phyloP scores from a whole-genome alignment of 805 yeast species.

The Maudiozyma barnettii region DNA sequence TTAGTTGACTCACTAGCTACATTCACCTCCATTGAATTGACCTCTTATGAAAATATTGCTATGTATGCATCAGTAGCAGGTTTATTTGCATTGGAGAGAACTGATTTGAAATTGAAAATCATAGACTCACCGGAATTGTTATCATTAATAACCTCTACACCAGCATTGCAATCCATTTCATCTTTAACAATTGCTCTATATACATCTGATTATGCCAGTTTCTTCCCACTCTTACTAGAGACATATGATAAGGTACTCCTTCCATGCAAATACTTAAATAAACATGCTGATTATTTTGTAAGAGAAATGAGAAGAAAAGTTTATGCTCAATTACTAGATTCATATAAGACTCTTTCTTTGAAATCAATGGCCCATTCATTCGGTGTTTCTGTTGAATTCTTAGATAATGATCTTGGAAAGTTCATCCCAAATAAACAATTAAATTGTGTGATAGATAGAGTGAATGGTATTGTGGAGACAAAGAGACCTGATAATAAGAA shows the following conservation, averaged over 20 bases:
- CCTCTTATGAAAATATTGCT: conserved; percentile 84
- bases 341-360: conserved; percentile 82
- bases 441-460: conserved; percentile 92
- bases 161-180: conserved; percentile 68
- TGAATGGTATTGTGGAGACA: conserved; percentile 89
- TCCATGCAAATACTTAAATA: conserved; percentile 55
- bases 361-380: conserved; percentile 91
- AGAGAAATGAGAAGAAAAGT: conserved; percentile 94
- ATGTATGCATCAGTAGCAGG: conserved; percentile 86
- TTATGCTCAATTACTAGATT: conserved; percentile 85
- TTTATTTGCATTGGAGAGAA: conserved; percentile 69
- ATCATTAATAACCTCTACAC: conserved; percentile 63
- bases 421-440: conserved; percentile 89
- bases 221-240: conserved; percentile 66
- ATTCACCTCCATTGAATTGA: conserved; percentile 84
- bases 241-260: conserved; percentile 65
- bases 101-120: conserved; percentile 70
- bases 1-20: conserved; percentile 89
- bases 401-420: conserved; percentile 79
- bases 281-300: conserved; percentile 75
- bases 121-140: conserved; percentile 92
- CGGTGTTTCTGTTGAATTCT: conserved; percentile 77
- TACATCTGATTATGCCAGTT: conserved; percentile 75
- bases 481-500: conserved; percentile 95
- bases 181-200: conserved; percentile 79